Base-by-base conservation (phyloP, 179 eudicot genomes). In the Camellia oleifera region DNA sequence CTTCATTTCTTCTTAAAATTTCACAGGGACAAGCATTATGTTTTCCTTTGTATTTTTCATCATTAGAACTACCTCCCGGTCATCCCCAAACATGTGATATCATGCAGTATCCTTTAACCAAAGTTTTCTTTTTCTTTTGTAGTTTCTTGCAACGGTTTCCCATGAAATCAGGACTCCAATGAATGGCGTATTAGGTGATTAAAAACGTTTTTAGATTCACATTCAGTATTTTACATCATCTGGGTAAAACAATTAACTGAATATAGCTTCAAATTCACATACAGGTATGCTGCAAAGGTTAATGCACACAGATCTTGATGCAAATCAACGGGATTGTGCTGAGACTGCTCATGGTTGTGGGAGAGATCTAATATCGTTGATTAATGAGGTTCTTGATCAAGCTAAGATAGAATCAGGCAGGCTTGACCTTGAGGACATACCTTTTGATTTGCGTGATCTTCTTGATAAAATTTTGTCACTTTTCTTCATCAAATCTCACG, bases 101-200 rank as follows among this genome's bases (percentile, higher is more conserved):
- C 73, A 56, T 58, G 72, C 63, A 60, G 17, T 71, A 23, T 77
- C 74, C 72, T 62, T 32, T 84, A 26, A 66, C 74, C 32, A 44
- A 74, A 50, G 10, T 61, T 50, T 68, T 79, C 44, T 77, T 80
- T 80, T 62, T 52, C 40, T 75, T 80, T 79, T 87, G 88, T 87
- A 96, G 99, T 97, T 97, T 86, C 97, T 97, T 60, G 99, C 99
- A 48, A 97, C 97, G 12, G 98, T 97, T 76, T 97, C 99, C 50
- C 99, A 97, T 83, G 99, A 97, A 83, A 97, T 97, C 75, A 89
- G 99, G 85, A 94, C 97, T 71, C 98, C 99, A 8, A 94, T 97
- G 99, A 92, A 92, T 57, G 99, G 99, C 23, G 97, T 97, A 74
- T 83, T 97, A 88, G 99, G 99, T 96, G 78, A 88, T 40, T 80